Conservation (phyloP, 257 asterid genomes). For the Solanum chilense region DNA sequence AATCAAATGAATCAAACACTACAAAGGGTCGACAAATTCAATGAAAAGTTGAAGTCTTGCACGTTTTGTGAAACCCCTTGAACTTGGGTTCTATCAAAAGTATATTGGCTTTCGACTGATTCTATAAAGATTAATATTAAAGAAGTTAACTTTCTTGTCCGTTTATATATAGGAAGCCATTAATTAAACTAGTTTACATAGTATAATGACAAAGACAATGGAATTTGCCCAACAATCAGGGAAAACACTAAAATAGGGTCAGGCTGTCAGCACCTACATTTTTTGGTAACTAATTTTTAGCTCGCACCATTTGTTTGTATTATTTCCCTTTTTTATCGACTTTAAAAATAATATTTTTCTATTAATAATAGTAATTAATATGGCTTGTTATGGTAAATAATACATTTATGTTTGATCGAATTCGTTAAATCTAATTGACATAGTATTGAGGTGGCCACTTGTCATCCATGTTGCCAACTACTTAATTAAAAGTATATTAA, state of each 20-base stretch:
- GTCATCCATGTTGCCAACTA: background rate
- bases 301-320: accelerated
- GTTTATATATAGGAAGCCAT: background rate
- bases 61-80: background rate
- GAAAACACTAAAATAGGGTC: background rate
- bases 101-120: background rate
- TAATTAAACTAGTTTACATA: background rate
- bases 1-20: background rate
- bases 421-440: background rate
- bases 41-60: background rate
- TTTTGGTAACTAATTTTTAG: background rate
- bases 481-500: background rate
- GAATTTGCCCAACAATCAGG: background rate
- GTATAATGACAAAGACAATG: background rate
- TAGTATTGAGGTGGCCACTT: background rate
- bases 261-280: background rate
- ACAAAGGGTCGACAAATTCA: background rate
- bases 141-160: background rate
- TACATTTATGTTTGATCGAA: background rate
- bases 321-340: background rate
- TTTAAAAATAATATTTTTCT: background rate
- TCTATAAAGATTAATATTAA: background rate
- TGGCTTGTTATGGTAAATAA: background rate
- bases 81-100: background rate
- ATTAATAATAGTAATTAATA: too few species aligned